A percentile compares a stretch with the other conserved stretches of the same genome.
Evolutionary conservation across 495 filamentous ascomycete genomes (phyloP).

Genomic region (Pyrenula massariospora): DNA sequence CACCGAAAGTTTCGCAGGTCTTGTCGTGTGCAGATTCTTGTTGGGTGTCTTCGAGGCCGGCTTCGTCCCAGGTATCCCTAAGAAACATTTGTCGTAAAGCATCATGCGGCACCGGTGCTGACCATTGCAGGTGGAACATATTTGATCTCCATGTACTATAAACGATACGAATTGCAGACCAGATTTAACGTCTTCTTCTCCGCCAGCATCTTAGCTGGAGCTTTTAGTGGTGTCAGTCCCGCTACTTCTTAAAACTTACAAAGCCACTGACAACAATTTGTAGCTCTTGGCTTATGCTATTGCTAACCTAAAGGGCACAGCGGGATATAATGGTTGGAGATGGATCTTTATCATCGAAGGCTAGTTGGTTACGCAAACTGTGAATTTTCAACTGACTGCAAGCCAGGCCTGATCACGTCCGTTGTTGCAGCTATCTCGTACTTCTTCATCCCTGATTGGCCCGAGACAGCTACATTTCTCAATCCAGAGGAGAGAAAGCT

Average conservation of each 20-base stretch:
- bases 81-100: too few relatives aligned
- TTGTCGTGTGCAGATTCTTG: slow-evolving; percentile 42
- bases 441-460: slow-evolving; percentile 47
- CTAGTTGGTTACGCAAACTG: too few relatives aligned
- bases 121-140: slow-evolving; percentile 26
- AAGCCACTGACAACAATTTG: slow-evolving; percentile 1
- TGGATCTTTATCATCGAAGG: slow-evolving; percentile 67
- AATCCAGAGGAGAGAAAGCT: slow-evolving; percentile 29
- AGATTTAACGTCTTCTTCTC: slow-evolving; percentile 48
- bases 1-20: slow-evolving; percentile 34
- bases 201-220: slow-evolving; percentile 43
- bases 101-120: too few relatives aligned
- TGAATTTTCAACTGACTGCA: too few relatives aligned
- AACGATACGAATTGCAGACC: slow-evolving; percentile 46
- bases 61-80: slow-evolving; percentile 40
- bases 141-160: slow-evolving; percentile 51
- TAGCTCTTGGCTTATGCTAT: slow-evolving; percentile 51
- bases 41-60: slow-evolving; percentile 48
- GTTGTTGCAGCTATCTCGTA: slow-evolving; percentile 29
- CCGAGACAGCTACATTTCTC: slow-evolving; percentile 37
- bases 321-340: slow-evolving; percentile 34
- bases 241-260: too few relatives aligned
- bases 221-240: slow-evolving; percentile 44
- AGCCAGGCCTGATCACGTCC: slow-evolving; percentile 37
- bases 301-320: slow-evolving; percentile 40